Percentiles rank a stretch among this genome's conserved stretches.
Conservation (phyloP, 2,329 filamentous ascomycete genomes). For the Microsporum ferrugineum region DNA sequence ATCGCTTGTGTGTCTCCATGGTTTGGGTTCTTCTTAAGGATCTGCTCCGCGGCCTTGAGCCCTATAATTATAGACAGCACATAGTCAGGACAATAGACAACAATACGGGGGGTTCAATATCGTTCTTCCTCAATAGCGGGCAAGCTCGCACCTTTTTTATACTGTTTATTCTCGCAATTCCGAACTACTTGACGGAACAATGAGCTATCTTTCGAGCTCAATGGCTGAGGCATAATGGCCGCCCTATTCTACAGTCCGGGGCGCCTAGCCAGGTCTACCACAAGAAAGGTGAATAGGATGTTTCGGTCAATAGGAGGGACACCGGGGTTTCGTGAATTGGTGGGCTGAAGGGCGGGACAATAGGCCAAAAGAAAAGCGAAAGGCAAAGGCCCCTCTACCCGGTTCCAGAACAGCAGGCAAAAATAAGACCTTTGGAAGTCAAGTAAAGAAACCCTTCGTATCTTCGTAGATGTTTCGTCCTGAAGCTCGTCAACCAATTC, state of each 20-base stretch:
- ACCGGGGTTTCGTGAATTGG: neutral
- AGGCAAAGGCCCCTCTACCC: neutral
- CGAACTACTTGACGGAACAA: constrained; percentile 92
- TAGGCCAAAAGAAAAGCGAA: neutral
- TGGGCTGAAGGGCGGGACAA: neutral
- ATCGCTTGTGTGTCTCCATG: constrained; percentile 98
- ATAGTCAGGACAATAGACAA: constrained; percentile 10
- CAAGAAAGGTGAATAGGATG: neutral
- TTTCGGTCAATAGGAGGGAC: neutral
- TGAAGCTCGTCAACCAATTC: neutral
- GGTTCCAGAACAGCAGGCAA: neutral
- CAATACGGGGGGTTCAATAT: constrained; percentile 14
- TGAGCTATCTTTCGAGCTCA: constrained; percentile 72
- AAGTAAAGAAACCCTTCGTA: neutral
- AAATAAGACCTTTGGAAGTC: neutral
- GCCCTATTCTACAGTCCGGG: constrained; percentile 3
- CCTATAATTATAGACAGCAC: constrained; percentile 39
- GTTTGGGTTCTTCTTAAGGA: constrained; percentile 84
- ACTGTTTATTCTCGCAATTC: constrained; percentile 96
- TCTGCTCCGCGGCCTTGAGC: constrained; percentile 90
- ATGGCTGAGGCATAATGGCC: constrained; percentile 36
- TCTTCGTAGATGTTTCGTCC: neutral
- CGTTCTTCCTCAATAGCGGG: neutral
- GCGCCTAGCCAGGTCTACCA: neutral
- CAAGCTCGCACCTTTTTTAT: constrained; percentile 59